These are phyloP conservation scores for Lathyrus aphaca DNA, from an alignment of 306 rosid species.

Conservation along the genomic window DNA sequence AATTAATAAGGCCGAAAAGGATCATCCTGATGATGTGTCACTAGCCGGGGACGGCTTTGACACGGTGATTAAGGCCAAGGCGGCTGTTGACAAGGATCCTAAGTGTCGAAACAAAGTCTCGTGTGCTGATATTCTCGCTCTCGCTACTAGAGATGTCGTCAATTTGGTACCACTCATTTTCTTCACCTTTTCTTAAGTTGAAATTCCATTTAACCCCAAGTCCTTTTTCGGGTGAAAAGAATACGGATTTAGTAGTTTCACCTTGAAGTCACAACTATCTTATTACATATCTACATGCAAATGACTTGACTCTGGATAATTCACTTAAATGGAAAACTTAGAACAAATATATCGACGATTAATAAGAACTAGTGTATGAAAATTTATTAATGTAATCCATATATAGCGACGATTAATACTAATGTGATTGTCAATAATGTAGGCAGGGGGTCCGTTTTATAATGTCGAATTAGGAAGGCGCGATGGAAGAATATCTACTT, in stretches of 20 bases:
- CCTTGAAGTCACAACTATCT: too few species aligned
- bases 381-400: neutral
- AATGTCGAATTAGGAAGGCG: constrained; percentile 81
- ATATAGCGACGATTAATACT: neutral
- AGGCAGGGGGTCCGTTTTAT: constrained; percentile 90
- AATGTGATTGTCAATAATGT: constrained; percentile 2
- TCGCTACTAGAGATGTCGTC: constrained; percentile 85
- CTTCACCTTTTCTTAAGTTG: neutral
- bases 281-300: too few species aligned
- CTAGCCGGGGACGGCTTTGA: constrained; percentile 94
- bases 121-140: constrained; percentile 88
- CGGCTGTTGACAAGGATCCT: constrained; percentile 64
- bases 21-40: constrained; percentile 69
- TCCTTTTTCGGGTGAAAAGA: too few species aligned
- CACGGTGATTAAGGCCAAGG: constrained; percentile 83
- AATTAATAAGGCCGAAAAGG: constrained; percentile 65
- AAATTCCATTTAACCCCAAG: too few species aligned
- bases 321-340: too few species aligned
- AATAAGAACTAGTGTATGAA: neutral
- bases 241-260: too few species aligned
- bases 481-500: constrained; percentile 72
- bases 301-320: too few species aligned
- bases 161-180: constrained; percentile 52
- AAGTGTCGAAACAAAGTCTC: constrained; percentile 75
- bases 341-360: too few species aligned